Conservation (phyloP, 2,329 filamentous ascomycete species). For the Ceratocystiopsis sp. region DNA sequence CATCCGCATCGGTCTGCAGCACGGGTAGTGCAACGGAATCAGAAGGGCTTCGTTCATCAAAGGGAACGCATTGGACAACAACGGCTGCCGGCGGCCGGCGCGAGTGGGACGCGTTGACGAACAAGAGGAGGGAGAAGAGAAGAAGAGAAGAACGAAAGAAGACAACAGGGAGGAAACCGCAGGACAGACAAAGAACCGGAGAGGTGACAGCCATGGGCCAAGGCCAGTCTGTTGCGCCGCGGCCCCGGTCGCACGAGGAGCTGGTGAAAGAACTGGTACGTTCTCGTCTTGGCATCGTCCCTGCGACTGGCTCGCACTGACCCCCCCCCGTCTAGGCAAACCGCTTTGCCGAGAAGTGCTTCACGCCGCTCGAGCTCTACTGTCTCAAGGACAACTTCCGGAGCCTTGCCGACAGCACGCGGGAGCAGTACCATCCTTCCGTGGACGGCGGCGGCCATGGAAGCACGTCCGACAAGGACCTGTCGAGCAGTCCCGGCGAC, state of each 20-base stretch:
- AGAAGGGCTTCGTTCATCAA: no score
- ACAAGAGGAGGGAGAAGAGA: no score
- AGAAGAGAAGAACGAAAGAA: no score
- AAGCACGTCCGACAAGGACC: no score
- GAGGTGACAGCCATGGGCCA: conserved; percentile 28
- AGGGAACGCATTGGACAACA: no score
- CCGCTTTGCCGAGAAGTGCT: conserved; percentile 52
- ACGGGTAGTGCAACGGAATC: no score
- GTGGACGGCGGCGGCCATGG: not conserved
- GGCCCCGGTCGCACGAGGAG: conserved; percentile 31
- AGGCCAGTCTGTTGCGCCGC: conserved; percentile 28
- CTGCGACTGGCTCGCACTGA: not conserved
- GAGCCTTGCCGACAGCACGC: conserved; percentile 39
- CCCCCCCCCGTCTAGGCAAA: conserved; percentile 32
- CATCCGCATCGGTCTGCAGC: no score
- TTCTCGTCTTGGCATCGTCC: not conserved
- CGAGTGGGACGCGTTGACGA: no score
- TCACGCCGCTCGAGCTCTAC: conserved; percentile 54
- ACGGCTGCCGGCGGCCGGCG: no score
- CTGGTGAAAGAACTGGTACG: conserved; percentile 34
- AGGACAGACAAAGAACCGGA: no score
- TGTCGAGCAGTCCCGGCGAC: not conserved
- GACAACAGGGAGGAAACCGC: no score
- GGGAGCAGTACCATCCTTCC: not conserved
- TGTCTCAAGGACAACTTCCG: conserved; percentile 59